These are phyloP conservation scores for Ajuga chamaepitys DNA, from an alignment of 257 asterid species.

Conservation along the genomic window DNA sequence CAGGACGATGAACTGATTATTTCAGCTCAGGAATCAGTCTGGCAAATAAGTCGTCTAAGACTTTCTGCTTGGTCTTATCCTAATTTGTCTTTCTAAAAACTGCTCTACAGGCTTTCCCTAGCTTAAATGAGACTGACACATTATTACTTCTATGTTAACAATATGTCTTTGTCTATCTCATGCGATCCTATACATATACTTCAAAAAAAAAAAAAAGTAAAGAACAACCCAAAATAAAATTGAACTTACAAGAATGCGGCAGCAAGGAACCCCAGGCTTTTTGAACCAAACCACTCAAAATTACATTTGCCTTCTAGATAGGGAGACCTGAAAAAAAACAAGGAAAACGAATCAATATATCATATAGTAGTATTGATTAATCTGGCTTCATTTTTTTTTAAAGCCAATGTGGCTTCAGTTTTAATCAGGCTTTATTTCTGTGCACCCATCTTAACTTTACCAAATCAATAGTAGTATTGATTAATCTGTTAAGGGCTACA, in stretches of 20 bases:
- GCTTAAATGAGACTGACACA: background rate
- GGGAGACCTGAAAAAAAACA: slow-evolving; percentile 59
- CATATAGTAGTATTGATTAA: no score
- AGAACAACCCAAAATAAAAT: slow-evolving; percentile 49
- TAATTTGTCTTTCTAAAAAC: no score
- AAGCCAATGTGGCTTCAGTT: no score
- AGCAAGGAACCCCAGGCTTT: slow-evolving; percentile 57
- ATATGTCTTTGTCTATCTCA: no score
- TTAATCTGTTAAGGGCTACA: no score
- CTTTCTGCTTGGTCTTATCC: background rate
- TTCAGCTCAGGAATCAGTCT: background rate
- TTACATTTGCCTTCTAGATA: slow-evolving; percentile 61
- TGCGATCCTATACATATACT: background rate
- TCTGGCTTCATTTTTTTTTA: no score
- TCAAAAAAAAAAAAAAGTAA: no score
- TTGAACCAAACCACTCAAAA: slow-evolving; percentile 65
- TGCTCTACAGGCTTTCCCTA: background rate
- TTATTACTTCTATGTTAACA: no score
- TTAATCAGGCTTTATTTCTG: no score
- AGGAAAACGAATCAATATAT: slow-evolving; percentile 20
- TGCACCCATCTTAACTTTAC: background rate
- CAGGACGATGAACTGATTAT: background rate
- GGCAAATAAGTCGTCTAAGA: background rate
- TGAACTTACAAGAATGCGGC: no score
- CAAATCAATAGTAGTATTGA: no score